Percentiles rank a stretch among this genome's conserved stretches.
Conservation (phyloP, 148 eudicot genomes). For the Dysphania ambrosioides region DNA sequence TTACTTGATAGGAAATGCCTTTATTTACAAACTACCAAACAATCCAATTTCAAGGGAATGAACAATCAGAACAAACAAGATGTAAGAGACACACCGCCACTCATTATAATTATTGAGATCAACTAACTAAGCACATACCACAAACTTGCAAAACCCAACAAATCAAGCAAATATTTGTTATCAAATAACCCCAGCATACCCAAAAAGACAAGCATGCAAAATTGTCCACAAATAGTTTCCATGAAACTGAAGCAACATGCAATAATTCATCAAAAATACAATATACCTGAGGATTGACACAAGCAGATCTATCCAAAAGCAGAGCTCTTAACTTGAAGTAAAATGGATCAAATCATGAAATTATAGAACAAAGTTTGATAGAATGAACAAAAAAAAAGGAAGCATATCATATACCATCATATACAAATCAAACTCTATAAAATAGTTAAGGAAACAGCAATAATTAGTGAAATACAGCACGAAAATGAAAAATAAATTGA, state of each 20-base stretch:
- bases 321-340: background rate
- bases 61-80: background rate
- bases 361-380: background rate
- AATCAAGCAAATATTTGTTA: background rate
- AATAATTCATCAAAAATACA: background rate
- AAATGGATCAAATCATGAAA: background rate
- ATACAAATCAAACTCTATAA: too few relatives aligned
- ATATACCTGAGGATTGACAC: background rate
- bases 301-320: conserved; percentile 16
- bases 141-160: background rate
- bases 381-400: conserved; percentile 3
- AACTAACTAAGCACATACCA: background rate
- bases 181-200: background rate
- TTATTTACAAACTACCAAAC: background rate
- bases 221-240: background rate
- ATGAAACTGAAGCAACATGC: conserved; percentile 3
- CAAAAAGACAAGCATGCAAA: background rate
- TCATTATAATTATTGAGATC: background rate
- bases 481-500: background rate
- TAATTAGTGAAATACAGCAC: too few relatives aligned
- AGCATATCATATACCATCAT: background rate
- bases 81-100: background rate
- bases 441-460: background rate
- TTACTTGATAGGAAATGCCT: background rate
- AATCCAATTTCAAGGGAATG: background rate